Evolutionary conservation across 1,284 basidiomycete species (phyloP), one percentile per base, ranked within the genome.

Genomic region (Ganoderma boninense): DNA sequence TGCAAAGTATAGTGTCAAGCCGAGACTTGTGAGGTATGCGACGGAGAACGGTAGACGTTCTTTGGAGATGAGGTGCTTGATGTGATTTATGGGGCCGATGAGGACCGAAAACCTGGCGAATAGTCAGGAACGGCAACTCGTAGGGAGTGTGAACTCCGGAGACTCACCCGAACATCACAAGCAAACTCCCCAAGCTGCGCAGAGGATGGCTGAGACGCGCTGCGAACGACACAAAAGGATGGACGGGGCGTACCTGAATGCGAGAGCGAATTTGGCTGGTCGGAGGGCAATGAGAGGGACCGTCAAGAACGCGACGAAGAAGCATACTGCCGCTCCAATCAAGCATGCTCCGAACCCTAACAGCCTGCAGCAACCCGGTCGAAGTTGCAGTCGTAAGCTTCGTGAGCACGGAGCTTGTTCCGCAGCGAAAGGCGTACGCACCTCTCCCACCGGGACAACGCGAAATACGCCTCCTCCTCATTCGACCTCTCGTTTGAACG

Each of bases 391-490:
- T 32, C 57, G 11, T 32, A 18, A 18, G 7, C n/a, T 0, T 23
- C 26, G 49, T 52, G 6, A n/a, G 40, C 11, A 16, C 13, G 60
- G 40, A 26, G 16, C 40, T 42, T 62, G 60, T 13, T 23, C 60
- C n/a, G 60, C 60, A 62, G 40, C 40, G 43, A 20, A 20, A 14
- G 64, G 68, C 52, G 49, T 71, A 72, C 78, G 75, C 75, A 95
- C 92, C 92, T 87, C 80, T 97, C 95, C 95, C 95, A 97, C 81
- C 95, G 87, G 57, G 93, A 95, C 64, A 98, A 83, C 43, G 97
- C 96, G 82, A 97, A 96, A 86, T 94, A 98, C 2, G 97, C 97
- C 79, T 99, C 97, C 77, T 99, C 97, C 81, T 99, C 97, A 79
- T 97, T 97, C 44, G 93, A 92, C 54, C 90, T 86, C 73, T 96